A percentile compares a stretch with the other conserved stretches of the same genome.
Evolutionary conservation across 192 early-diverging fungal genomes (phyloP).

Genomic region (Coemansia sp.): DNA sequence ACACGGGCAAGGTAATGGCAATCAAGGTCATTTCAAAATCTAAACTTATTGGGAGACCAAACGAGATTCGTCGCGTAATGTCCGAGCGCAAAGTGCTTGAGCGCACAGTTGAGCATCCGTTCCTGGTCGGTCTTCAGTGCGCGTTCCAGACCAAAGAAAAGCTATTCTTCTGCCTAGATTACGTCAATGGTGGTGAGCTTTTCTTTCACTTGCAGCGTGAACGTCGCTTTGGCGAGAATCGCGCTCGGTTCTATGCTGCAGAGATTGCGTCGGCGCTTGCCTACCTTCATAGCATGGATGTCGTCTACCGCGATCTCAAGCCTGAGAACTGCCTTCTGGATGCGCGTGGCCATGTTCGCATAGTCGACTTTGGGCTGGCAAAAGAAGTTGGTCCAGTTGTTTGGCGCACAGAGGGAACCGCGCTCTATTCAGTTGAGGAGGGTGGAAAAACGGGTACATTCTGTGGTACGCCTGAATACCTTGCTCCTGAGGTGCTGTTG

Average conservation of each 20-base stretch:
- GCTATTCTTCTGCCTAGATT: conserved; percentile 66
- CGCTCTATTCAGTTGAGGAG: conserved; percentile 38
- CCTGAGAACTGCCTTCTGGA: conserved; percentile 70
- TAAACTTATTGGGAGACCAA: conserved; percentile 52
- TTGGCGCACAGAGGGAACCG: conserved; percentile 70
- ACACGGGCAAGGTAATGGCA: conserved; percentile 53
- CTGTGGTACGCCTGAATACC: conserved; percentile 71
- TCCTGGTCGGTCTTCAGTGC: conserved; percentile 68
- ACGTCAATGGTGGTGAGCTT: conserved; percentile 73
- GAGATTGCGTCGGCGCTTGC: conserved; percentile 54
- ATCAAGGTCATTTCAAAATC: conserved; percentile 64
- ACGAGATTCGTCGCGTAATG: conserved; percentile 61
- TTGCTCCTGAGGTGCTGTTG: conserved; percentile 65
- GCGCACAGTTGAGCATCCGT: conserved; percentile 55
- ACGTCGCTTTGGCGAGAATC: conserved; percentile 58
- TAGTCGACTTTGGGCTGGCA: conserved; percentile 87
- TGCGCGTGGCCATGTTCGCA: conserved; percentile 69
- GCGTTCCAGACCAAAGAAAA: conserved; percentile 75
- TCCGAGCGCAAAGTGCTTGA: conserved; percentile 63
- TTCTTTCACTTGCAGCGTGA: conserved; percentile 71
- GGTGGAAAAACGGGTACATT: conserved; percentile 63
- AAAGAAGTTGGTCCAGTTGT: conserved; percentile 61
- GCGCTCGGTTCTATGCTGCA: conserved; percentile 59
- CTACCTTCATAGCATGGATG: conserved; percentile 56
- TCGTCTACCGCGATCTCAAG: conserved; percentile 70